These are phyloP conservation scores for Pseudocercospora fuligena DNA, from an alignment of 2,329 filamentous ascomycete genomes.

Conservation along the genomic window DNA sequence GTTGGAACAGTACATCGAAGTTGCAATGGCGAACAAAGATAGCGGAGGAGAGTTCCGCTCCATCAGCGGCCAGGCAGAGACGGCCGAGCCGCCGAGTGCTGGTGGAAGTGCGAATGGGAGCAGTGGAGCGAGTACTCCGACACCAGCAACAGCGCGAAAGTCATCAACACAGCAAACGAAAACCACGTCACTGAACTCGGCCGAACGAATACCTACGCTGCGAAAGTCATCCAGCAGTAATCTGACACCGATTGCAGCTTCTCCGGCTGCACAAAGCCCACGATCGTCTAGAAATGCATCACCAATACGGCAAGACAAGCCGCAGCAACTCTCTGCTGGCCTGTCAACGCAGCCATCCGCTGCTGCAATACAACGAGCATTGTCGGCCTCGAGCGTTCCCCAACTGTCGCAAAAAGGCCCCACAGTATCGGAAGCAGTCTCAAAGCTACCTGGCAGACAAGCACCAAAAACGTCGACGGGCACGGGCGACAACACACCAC, in stretches of 20 bases:
- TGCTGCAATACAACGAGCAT: slow-evolving; percentile 66
- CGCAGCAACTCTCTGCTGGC: slow-evolving; percentile 28
- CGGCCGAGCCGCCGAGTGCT: slow-evolving; percentile 42
- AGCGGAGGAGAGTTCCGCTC: slow-evolving; percentile 41
- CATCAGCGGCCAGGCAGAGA: slow-evolving; percentile 44
- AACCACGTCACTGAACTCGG: slow-evolving; percentile 15
- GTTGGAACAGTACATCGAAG: slow-evolving; percentile 16
- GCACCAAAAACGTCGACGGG: slow-evolving; percentile 63
- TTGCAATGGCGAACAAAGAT: slow-evolving; percentile 42
- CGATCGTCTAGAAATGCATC: slow-evolving; percentile 54
- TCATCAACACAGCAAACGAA: slow-evolving; percentile 18
- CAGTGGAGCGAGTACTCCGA: slow-evolving; percentile 15
- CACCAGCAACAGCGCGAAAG: slow-evolving; percentile 21
- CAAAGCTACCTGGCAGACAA: slow-evolving; percentile 61
- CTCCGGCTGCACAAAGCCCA: slow-evolving; percentile 49
- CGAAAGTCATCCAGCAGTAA: slow-evolving; percentile 38
- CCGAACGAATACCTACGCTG: slow-evolving; percentile 27
- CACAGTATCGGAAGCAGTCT: slow-evolving; percentile 62
- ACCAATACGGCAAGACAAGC: slow-evolving; percentile 53
- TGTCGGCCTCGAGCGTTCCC: slow-evolving; percentile 71
- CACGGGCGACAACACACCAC: slow-evolving; percentile 57
- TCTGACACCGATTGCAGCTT: slow-evolving; percentile 34
- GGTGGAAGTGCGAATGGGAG: slow-evolving; percentile 17
- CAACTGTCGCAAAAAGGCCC: slow-evolving; percentile 59
- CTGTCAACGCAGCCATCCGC: slow-evolving; percentile 61